Base-by-base conservation (phyloP, 148 eudicot genomes). In the Silene latifolia region DNA sequence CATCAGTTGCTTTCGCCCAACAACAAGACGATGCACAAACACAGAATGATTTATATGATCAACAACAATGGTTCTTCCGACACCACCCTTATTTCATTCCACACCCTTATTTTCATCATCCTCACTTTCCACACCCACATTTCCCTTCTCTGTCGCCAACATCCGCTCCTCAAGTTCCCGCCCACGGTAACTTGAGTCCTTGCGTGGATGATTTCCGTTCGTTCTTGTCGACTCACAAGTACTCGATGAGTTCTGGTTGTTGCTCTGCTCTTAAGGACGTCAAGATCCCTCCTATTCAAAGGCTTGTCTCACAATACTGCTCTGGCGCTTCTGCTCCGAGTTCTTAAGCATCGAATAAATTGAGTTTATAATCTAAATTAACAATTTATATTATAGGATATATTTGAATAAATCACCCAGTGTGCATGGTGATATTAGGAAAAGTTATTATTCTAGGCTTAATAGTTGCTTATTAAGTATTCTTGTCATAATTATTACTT, bases 251-350 rank as follows among this genome's bases (percentile, higher is more conserved):
- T n/a, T 58, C 62, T 6, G 7, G 8, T 5, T 61, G 64, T 6
- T 61, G 64, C 64, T 21, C 64, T 20, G 64, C 27, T 61, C 64
- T 61, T 9, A 61, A 61, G 64, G 32, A 61, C 9, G 29, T 61
- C 64, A 61, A 61, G 29, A 23, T 23, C 13, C 64, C 64, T 12
- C 64, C 4, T 21, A 14, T 61, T 2, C 64, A 61, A 20, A 27
- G 10, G 7, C 68, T 64, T 13, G 68, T 64, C 15, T 0, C 39
- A 3, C 68, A 64, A 64, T 5, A 13, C 10, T 64, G 68, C 20
- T 25, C 68, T 14, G 32, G 5, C 1, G 25, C 42, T 27, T 64
- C 68, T 4, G 18, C 68, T 7, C 68, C 68, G 3, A 64, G 1
- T 27, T 27, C 68, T 64, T 64, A 64, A 64, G 68, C 6, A 5